phyloP scores from a whole-genome alignment of 2,329 filamentous ascomycete species.

The Calonectria crousiana region DNA sequence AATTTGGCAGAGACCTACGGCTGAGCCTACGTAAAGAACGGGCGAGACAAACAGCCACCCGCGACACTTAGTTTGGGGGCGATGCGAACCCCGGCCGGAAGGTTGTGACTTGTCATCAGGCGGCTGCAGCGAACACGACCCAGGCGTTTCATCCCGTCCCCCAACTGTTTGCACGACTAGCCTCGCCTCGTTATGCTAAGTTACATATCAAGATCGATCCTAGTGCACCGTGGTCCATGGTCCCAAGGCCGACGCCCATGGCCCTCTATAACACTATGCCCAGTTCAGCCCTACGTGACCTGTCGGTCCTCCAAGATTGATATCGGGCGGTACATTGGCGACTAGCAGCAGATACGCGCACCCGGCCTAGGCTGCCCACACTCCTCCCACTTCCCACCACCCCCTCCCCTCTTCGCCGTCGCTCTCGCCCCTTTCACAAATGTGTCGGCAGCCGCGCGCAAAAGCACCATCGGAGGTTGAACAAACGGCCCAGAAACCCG shows the following conservation, averaged over 20 bases:
- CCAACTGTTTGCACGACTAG: constrained; percentile 40
- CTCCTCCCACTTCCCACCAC: neutral
- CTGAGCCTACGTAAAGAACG: neutral
- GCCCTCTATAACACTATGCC: neutral
- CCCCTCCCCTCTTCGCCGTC: neutral
- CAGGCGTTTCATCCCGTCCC: constrained; percentile 45
- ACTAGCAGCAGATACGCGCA: neutral
- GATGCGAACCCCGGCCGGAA: constrained; percentile 38
- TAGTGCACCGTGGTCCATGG: constrained; percentile 26
- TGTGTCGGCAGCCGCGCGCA: neutral
- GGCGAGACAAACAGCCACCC: constrained; percentile 19
- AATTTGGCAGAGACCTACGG: neutral
- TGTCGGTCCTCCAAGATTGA: constrained; percentile 26
- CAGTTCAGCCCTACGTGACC: constrained; percentile 27
- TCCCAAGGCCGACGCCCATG: constrained; percentile 3
- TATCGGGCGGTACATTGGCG: neutral
- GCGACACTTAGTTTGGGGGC: constrained; percentile 29
- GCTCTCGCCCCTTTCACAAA: neutral
- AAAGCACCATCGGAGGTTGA: neutral
- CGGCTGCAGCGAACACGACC: constrained; percentile 38
- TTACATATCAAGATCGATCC: constrained; percentile 38
- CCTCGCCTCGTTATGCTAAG: constrained; percentile 32
- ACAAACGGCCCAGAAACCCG: constrained; percentile 5
- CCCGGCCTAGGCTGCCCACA: neutral
- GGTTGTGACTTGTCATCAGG: constrained; percentile 45